Evolutionary conservation across 768 basidiomycete genomes (phyloP), one percentile per base, ranked within the genome.

Genomic region (Mycena vulgaris): DNA sequence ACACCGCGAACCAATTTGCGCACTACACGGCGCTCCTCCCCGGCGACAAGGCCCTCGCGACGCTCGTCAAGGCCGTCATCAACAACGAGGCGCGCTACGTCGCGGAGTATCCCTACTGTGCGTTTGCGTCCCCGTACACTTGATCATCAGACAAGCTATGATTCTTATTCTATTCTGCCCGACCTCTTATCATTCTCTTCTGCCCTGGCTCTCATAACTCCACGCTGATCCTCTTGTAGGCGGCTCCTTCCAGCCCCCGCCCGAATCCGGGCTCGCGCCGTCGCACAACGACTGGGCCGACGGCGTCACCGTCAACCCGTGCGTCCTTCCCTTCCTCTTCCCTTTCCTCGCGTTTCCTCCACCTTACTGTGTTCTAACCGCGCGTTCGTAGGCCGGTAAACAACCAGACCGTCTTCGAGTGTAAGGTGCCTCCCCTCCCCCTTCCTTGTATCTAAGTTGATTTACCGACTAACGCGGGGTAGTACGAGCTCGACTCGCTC

Each of bases 1-100:
- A 95, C 76, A 93, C 93, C 25, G 91, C 89, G 28, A 95, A 94
- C 76, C 93, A 93, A 90, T 92, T 95, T 73, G 90, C 91, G 21
- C 89, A 91, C 63, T 95, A 95, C 77, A 86, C 86, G 69, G 75
- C 83, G 16, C 84, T 95, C 76, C 87, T 4, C 5, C 25, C 47
- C 23, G 74, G 81, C 16, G 93, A 95, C 78, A 79, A 78, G 9
- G 81, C 89, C 21, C 84, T 95, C 27, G 88, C 89, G 11, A 85
- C 85, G 2, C 82, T 94, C 5, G 90, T 93, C 49, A 93, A 91
- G 76, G 93, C 91, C n/a, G 90, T 94, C 49, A 93, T 95, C 74
- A 93, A 94, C 75, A 94, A 90, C 66, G 92, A 94, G 78, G 90
- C 91, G 25, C 88, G 89, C 33, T 94, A 92, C 80, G 89, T 93